These are phyloP conservation scores for Amylostereum areolatum DNA, from an alignment of 1,284 basidiomycete species.

Conservation along the genomic window DNA sequence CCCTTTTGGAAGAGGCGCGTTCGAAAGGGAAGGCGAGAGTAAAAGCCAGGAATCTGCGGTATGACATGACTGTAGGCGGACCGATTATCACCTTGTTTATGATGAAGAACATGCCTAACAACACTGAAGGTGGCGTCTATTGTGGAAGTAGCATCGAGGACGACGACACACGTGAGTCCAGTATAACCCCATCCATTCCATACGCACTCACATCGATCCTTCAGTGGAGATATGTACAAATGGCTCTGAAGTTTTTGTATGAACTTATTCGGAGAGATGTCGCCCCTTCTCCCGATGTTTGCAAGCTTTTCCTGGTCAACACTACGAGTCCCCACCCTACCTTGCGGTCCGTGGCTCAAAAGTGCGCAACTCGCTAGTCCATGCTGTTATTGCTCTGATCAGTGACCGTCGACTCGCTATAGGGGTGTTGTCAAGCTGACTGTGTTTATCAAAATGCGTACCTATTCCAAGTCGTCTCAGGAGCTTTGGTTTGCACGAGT, in stretches of 20 bases:
- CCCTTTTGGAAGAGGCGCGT: conserved; percentile 37
- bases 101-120: conserved; percentile 8
- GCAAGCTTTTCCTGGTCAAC: conserved; percentile 65
- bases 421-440: conserved; percentile 75
- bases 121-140: conserved; percentile 51
- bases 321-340: conserved; percentile 76
- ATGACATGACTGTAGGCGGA: conserved; percentile 43
- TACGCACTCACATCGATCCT: conserved; percentile 3
- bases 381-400: conserved; percentile 7
- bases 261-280: conserved; percentile 74
- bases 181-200: conserved; percentile 3
- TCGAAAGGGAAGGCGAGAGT: conserved; percentile 36
- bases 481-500: conserved; percentile 79
- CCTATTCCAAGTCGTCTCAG: conserved; percentile 62
- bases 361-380: conserved; percentile 20
- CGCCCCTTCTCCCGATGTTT: conserved; percentile 56
- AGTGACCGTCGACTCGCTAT: conserved; percentile 7
- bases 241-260: conserved; percentile 68
- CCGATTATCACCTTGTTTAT: background rate
- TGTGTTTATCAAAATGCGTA: conserved; percentile 80
- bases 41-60: conserved; percentile 36
- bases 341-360: conserved; percentile 68
- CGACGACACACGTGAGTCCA: conserved; percentile 64
- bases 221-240: conserved; percentile 89
- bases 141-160: conserved; percentile 58